Conservation (phyloP, 257 asterid species). For the Rhazya stricta region DNA sequence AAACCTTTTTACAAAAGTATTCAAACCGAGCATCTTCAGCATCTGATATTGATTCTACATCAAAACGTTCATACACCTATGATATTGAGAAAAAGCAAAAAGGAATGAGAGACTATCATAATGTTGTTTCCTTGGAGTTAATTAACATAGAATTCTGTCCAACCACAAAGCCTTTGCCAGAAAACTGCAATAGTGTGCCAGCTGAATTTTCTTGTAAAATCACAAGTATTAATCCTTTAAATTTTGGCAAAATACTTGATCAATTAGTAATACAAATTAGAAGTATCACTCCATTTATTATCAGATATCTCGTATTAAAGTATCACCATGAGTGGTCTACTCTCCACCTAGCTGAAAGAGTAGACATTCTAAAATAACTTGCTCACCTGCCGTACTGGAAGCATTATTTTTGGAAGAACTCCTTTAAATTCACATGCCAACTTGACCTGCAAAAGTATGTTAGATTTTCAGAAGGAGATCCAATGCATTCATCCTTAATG, state of each 20-base stretch:
- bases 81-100: slow-evolving; percentile 13
- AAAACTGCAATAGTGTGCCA: not conserved
- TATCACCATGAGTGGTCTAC: not conserved
- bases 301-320: not conserved
- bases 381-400: slow-evolving; percentile 69
- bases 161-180: no score
- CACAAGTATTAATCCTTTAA: not conserved
- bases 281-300: not conserved
- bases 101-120: not conserved
- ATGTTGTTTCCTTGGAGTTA: not conserved
- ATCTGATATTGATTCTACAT: slow-evolving; percentile 50
- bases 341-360: not conserved
- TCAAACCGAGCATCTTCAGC: slow-evolving; percentile 76
- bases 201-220: not conserved
- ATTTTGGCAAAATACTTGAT: not conserved
- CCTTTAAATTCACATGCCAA: slow-evolving; percentile 73
- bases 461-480: not conserved
- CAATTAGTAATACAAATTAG: not conserved
- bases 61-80: slow-evolving; percentile 81
- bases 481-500: not conserved
- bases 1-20: slow-evolving; percentile 71
- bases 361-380: not conserved
- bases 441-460: slow-evolving; percentile 52
- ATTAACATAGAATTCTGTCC: not conserved
- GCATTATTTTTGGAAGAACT: slow-evolving; percentile 72